Conservation (phyloP, 2,329 filamentous ascomycete genomes). For the Ascochyta viciae-villosae region DNA sequence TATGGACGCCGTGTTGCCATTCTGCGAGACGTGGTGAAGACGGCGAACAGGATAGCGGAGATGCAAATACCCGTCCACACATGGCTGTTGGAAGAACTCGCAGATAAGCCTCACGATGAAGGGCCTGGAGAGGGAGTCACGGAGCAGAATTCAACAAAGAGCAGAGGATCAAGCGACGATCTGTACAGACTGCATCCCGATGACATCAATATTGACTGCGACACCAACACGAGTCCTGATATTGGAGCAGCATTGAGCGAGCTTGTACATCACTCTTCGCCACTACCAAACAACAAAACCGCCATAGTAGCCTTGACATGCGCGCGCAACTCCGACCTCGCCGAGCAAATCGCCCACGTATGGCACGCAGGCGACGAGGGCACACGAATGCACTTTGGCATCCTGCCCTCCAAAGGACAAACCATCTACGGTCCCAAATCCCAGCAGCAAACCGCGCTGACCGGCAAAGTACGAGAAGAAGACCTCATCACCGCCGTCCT, state of each 20-base stretch:
- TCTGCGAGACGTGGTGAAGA: constrained; percentile 22
- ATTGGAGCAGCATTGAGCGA: constrained; percentile 22
- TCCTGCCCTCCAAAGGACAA: constrained; percentile 18
- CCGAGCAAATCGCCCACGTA: constrained; percentile 26
- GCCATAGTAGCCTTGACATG: constrained; percentile 27
- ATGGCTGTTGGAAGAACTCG: constrained; percentile 29
- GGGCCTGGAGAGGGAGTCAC: constrained; percentile 22
- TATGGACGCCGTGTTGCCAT: constrained; percentile 30
- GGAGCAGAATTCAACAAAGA: constrained; percentile 27
- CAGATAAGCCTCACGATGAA: constrained; percentile 29
- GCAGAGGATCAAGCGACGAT: constrained; percentile 21
- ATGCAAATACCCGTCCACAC: constrained; percentile 32
- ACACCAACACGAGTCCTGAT: constrained; percentile 18
- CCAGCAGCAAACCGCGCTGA: background rate
- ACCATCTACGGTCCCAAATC: background rate
- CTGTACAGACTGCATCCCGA: constrained; percentile 6
- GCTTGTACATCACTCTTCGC: constrained; percentile 17
- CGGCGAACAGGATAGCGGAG: constrained; percentile 24
- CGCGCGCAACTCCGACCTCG: constrained; percentile 19
- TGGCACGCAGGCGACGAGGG: constrained; percentile 27
- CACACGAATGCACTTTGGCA: constrained; percentile 31
- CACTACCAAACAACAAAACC: constrained; percentile 27
- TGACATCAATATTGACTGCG: constrained; percentile 11
- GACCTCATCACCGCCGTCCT: constrained; percentile 33
- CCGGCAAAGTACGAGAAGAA: constrained; percentile 14